Conservation (phyloP, 176 grass and related monocot genomes). For the Saccharum spontaneum region DNA sequence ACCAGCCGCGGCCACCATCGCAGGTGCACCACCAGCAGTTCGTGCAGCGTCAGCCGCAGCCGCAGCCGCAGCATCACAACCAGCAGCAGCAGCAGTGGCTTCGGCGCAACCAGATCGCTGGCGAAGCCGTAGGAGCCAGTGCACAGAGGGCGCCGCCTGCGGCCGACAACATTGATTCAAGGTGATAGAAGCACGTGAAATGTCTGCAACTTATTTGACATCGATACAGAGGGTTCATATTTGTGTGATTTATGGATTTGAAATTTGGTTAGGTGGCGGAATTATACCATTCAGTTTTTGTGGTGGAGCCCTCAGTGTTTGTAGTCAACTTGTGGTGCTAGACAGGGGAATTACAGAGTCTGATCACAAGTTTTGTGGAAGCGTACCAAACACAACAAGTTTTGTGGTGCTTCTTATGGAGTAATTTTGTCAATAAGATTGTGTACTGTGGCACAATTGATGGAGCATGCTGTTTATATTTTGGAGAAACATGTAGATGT, state of each 20-base stretch:
- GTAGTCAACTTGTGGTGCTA: not conserved
- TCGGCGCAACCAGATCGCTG: constrained; percentile 51
- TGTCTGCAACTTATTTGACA: not conserved
- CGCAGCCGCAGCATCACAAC: constrained; percentile 27
- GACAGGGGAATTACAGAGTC: not conserved
- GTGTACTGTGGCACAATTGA: not conserved
- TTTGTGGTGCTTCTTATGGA: not conserved
- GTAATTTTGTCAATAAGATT: not conserved
- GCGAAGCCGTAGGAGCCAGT: constrained; percentile 29
- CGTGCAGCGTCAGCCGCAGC: constrained; percentile 46
- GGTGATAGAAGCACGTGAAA: constrained; percentile 35
- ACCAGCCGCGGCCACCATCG: constrained; percentile 30
- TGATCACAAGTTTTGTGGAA: not conserved
- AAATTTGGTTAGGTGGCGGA: not conserved
- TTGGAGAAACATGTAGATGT: not conserved
- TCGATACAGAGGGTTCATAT: not conserved
- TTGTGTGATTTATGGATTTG: constrained; percentile 19
- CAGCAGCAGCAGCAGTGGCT: constrained; percentile 63
- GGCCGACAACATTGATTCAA: constrained; percentile 37
- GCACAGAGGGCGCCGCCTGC: constrained; percentile 32
- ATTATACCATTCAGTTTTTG: not conserved
- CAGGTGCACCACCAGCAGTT: constrained; percentile 53
- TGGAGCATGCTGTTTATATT: not conserved
- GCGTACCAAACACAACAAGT: too few relatives aligned
- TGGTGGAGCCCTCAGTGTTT: not conserved